These are phyloP conservation scores for Arthrobotrys sinensis DNA, from an alignment of 2,329 filamentous ascomycete species.

Conservation along the genomic window DNA sequence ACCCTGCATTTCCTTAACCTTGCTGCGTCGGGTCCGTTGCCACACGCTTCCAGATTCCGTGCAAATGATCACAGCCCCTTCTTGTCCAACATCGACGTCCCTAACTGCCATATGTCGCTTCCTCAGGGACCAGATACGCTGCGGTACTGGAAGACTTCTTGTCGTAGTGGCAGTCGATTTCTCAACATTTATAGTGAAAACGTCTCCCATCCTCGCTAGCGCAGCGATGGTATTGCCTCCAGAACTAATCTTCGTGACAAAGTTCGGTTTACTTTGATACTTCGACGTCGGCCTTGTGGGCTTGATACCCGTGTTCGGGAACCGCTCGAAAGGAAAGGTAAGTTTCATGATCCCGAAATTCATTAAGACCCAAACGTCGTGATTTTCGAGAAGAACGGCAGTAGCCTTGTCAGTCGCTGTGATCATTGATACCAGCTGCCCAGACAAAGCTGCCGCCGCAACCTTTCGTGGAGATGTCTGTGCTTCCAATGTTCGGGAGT, in stretches of 20 bases:
- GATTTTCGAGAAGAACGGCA: slow-evolving; percentile 85
- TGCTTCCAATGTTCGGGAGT: slow-evolving; percentile 89
- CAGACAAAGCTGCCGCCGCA: slow-evolving; percentile 81
- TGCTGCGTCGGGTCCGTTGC: slow-evolving; percentile 85
- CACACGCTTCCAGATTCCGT: slow-evolving; percentile 94
- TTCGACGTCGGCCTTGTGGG: slow-evolving; percentile 46
- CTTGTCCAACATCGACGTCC: slow-evolving; percentile 89
- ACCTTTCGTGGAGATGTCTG: slow-evolving; percentile 88
- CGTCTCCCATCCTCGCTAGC: slow-evolving; percentile 84
- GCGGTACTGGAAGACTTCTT: slow-evolving; percentile 83
- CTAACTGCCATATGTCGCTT: slow-evolving; percentile 87
- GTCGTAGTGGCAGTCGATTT: slow-evolving; percentile 59
- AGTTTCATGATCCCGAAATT: slow-evolving; percentile 96
- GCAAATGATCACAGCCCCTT: slow-evolving; percentile 94
- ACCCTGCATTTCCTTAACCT: slow-evolving; percentile 78
- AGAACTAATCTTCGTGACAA: slow-evolving; percentile 82
- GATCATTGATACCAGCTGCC: slow-evolving; percentile 80
- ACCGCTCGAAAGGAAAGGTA: slow-evolving; percentile 80
- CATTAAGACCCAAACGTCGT: slow-evolving; percentile 92
- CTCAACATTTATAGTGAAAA: slow-evolving; percentile 86
- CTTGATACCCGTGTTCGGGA: slow-evolving; percentile 68
- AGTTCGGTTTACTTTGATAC: slow-evolving; percentile 71
- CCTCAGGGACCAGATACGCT: slow-evolving; percentile 88
- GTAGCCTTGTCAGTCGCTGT: slow-evolving; percentile 93
- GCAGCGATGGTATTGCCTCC: slow-evolving; percentile 94